A percentile compares a stretch with the other conserved stretches of the same genome.
These are phyloP conservation scores for Dispira simplex DNA, from an alignment of 192 early-diverging fungal genomes.

Conservation along the genomic window DNA sequence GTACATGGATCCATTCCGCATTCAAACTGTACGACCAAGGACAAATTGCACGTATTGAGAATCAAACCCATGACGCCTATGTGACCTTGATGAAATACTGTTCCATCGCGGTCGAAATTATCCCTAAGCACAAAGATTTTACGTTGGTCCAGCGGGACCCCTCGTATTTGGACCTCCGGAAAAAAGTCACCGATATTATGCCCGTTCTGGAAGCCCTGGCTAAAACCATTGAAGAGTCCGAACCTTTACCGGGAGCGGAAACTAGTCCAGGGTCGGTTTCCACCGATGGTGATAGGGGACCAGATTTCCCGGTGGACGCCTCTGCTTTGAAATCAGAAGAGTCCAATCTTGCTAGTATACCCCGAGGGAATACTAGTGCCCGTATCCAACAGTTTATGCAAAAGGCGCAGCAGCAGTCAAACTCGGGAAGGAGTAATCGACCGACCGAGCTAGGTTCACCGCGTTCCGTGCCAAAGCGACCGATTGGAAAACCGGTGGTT, in stretches of 20 bases:
- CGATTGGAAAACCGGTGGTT: background rate
- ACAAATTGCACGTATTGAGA: background rate
- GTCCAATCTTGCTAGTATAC: background rate
- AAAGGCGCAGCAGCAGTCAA: background rate
- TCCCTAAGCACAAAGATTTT: constrained; percentile 26
- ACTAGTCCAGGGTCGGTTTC: too few species aligned
- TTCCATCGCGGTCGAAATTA: constrained; percentile 32
- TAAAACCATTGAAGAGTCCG: background rate
- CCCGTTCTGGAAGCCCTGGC: constrained; percentile 1
- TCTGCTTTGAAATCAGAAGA: background rate
- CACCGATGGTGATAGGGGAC: background rate
- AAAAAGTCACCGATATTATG: constrained; percentile 8
- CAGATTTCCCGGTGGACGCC: background rate
- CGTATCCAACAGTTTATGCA: constrained; percentile 11
- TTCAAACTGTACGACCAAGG: constrained; percentile 8
- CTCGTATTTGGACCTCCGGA: constrained; percentile 26
- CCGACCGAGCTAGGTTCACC: background rate
- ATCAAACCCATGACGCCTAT: constrained; percentile 19
- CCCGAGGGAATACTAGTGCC: constrained; percentile 8
- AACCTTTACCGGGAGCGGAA: background rate
- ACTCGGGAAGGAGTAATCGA: background rate
- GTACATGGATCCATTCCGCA: constrained; percentile 9
- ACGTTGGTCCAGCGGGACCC: constrained; percentile 22
- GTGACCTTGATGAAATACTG: constrained; percentile 21
- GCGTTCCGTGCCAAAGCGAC: background rate